Base-by-base conservation (phyloP, 2,329 filamentous ascomycete species). In the Ophiosphaerella herpotricha region DNA sequence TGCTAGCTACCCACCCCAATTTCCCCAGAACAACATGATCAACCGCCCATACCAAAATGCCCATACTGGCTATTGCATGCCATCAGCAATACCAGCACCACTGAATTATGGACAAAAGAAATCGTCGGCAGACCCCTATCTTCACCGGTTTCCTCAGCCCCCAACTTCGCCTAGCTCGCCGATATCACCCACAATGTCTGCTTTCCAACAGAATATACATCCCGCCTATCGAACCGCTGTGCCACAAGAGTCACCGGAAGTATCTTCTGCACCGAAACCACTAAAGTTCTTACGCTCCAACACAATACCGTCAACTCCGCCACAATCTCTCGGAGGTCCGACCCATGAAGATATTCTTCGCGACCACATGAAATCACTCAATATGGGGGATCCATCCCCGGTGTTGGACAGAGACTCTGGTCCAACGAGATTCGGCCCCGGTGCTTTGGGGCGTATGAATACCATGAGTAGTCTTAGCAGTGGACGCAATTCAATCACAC, bases 391-490 rank as follows among this genome's bases (percentile, higher is more conserved):
- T 18, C 48, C 42, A 14, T 44, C 45, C 6, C 44, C 39, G 31
- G 33, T 40, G 12, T 26, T 43, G 11, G 46, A 46, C 9, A 45
- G 45, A 18, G 33, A 50, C 8, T 49, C 50, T 39, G 43, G 37
- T 2, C 39, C 52, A 31, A 14, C 34, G 9, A 49, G 21, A 12
- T 37, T 52, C 11, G 46, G 43, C 16, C 50, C 46, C 21, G 54
- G 47, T 5, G 50, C 40, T 1, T 26, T 60, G 1, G 48, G 43
- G 26, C 54, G 48, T 1, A 53, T 56, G 39, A 49, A 48, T 5
- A 60, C 58, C n/a, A 32, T 43, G 32, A 46, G 48, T 9, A 60
- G 50, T 13, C 47, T 43, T 8, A 54, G 50, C 14, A 58, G 54
- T 33, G 43, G 37, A 44, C 36, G 43, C 29, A 44, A 33, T 37